A percentile compares a stretch with the other conserved stretches of the same genome.
These are phyloP conservation scores for Erodium maritimum DNA, from an alignment of 345 rosid genomes.

Conservation along the genomic window DNA sequence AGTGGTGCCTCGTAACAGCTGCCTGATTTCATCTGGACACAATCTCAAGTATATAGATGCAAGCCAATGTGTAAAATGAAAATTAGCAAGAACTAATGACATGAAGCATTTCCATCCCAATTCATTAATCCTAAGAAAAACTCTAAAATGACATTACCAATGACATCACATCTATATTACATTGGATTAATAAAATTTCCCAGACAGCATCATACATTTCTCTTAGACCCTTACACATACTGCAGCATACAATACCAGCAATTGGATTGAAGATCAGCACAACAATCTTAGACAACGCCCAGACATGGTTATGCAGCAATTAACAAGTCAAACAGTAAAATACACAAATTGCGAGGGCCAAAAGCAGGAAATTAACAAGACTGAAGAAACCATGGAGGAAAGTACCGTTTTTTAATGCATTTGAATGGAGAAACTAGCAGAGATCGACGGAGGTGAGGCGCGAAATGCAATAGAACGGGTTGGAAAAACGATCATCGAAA, in stretches of 20 bases:
- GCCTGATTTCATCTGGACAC: too few relatives aligned
- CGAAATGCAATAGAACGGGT: neutral
- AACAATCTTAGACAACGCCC: neutral
- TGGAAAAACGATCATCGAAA: neutral
- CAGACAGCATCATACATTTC: neutral
- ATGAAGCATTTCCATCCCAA: neutral
- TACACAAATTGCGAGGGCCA: neutral
- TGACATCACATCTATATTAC: too few relatives aligned
- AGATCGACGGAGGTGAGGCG: too few relatives aligned
- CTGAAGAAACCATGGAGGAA: too few relatives aligned
- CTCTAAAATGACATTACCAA: neutral
- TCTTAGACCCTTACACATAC: neutral
- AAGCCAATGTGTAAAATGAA: too few relatives aligned
- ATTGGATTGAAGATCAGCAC: neutral
- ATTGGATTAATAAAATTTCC: too few relatives aligned
- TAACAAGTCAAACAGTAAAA: neutral
- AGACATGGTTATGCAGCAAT: neutral
- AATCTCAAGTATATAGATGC: too few relatives aligned
- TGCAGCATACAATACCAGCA: too few relatives aligned
- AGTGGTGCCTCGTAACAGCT: too few relatives aligned
- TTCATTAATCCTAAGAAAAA: neutral
- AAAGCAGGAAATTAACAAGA: neutral
- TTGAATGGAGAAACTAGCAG: neutral
- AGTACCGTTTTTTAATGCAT: neutral
- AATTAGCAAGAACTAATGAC: too few relatives aligned